Evolutionary conservation across 495 filamentous ascomycete species (phyloP).

Genomic region (Saxispiralis lemnorum): DNA sequence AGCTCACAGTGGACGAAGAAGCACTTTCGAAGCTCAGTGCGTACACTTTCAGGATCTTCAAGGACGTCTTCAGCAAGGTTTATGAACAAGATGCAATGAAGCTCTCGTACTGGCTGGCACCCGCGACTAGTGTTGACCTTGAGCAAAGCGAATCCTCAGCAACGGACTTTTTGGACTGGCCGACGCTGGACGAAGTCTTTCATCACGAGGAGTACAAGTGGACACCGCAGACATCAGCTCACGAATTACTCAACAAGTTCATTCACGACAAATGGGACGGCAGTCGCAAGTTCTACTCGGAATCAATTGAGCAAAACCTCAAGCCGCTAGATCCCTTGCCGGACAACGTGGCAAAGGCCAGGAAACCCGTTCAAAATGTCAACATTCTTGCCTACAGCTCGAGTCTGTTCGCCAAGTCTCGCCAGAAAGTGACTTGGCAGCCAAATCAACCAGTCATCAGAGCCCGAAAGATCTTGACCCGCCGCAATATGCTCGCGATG

Average conservation of each 20-base stretch:
- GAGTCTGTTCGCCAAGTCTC: slow-evolving; percentile 40
- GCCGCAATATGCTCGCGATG: slow-evolving; percentile 65
- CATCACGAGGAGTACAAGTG: slow-evolving; percentile 37
- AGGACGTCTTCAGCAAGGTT: slow-evolving; percentile 77
- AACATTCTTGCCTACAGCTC: slow-evolving; percentile 49
- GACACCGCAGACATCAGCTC: slow-evolving; percentile 33
- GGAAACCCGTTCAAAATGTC: slow-evolving; percentile 28
- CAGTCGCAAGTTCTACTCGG: slow-evolving; percentile 39
- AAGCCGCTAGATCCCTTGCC: slow-evolving; percentile 41
- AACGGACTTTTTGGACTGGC: slow-evolving; percentile 47
- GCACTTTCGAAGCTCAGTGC: slow-evolving; percentile 35
- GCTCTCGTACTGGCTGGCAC: slow-evolving; percentile 76
- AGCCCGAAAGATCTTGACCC: slow-evolving; percentile 52
- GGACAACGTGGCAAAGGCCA: slow-evolving; percentile 25
- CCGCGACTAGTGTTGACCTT: slow-evolving; percentile 19
- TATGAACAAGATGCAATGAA: slow-evolving; percentile 45
- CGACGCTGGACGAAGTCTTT: slow-evolving; percentile 34
- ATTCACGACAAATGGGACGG: slow-evolving; percentile 63
- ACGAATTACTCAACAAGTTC: slow-evolving; percentile 45
- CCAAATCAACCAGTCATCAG: slow-evolving; percentile 60
- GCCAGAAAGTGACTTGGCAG: slow-evolving; percentile 27
- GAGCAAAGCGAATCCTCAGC: background rate
- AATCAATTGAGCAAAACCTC: slow-evolving; percentile 27
- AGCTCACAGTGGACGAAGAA: slow-evolving; percentile 27
- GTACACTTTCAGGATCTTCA: slow-evolving; percentile 61